phyloP scores from a whole-genome alignment of 2,329 filamentous ascomycete genomes.

The Pseudogymnoascus pannorum region DNA sequence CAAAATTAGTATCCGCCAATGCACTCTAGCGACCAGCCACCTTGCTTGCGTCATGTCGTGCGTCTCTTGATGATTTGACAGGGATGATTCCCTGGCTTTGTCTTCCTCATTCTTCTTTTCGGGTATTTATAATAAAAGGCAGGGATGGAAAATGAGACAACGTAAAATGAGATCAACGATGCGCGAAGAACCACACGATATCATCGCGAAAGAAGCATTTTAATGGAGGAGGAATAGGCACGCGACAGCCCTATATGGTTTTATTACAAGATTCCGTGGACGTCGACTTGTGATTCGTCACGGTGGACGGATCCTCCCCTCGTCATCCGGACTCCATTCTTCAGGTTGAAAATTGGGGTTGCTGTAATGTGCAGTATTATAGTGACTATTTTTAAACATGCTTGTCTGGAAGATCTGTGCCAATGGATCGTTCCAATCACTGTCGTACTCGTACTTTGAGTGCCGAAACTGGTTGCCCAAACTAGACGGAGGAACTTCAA shows the following conservation, averaged over 20 bases:
- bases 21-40: neutral
- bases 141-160: neutral
- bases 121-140: neutral
- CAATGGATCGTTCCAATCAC: constrained; percentile 22
- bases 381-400: constrained; percentile 59
- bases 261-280: no score
- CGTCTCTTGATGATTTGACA: neutral
- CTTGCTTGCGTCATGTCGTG: neutral
- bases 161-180: neutral
- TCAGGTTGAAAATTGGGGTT: constrained; percentile 56
- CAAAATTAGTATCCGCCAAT: neutral
- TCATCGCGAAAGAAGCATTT: no score
- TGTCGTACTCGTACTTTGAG: no score
- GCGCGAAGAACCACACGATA: neutral
- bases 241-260: no score
- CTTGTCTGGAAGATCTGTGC: constrained; percentile 35
- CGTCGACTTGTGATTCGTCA: neutral
- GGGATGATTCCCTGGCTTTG: neutral
- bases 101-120: neutral
- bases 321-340: constrained; percentile 35
- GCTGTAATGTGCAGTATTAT: constrained; percentile 59
- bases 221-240: no score
- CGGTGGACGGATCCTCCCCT: constrained; percentile 17
- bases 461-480: constrained; percentile 23
- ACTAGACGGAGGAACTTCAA: neutral